Percentiles rank a stretch among this genome's conserved stretches.
phyloP scores from a whole-genome alignment of 2,329 filamentous ascomycete genomes.

The Tolypocladium guangdongense region DNA sequence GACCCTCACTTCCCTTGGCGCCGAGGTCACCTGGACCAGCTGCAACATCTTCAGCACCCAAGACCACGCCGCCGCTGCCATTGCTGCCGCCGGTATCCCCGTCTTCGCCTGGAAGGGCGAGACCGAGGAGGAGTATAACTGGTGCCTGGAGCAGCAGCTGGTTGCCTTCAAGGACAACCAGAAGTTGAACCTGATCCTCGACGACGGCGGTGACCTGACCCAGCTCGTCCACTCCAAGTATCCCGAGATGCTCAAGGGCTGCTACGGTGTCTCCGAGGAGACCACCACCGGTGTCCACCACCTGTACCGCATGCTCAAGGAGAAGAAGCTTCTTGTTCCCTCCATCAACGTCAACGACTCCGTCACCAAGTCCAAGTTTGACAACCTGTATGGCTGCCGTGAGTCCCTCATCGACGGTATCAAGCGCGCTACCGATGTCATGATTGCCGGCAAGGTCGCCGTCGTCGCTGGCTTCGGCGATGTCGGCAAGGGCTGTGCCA shows the following conservation, averaged over 20 bases:
- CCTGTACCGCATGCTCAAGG: conserved; percentile 96
- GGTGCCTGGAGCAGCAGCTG: conserved; percentile 99
- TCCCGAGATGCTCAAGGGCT: conserved; percentile 95
- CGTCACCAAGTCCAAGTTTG: conserved; percentile 99
- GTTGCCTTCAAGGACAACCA: conserved; percentile 91
- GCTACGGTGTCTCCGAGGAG: conserved; percentile 98
- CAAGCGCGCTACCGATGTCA: conserved; percentile 99
- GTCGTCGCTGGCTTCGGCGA: conserved; percentile 98
- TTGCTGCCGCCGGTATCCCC: conserved; percentile 84
- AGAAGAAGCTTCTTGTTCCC: conserved; percentile 77
- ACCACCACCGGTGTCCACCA: conserved; percentile 99
- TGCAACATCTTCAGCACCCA: conserved; percentile 99
- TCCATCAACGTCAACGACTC: conserved; percentile 99
- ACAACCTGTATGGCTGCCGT: conserved; percentile 99
- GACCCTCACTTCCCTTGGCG: conserved; percentile 87
- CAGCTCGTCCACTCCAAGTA: conserved; percentile 96
- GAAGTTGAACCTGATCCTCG: conserved; percentile 96
- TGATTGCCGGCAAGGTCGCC: conserved; percentile 98
- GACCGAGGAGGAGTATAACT: conserved; percentile 99
- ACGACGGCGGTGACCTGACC: conserved; percentile 96
- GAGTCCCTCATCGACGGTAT: conserved; percentile 98
- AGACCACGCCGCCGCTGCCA: conserved; percentile 95
- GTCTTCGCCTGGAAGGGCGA: conserved; percentile 76
- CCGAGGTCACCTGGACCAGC: conserved; percentile 96
- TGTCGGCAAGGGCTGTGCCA: conserved; percentile 96